Evolutionary conservation across 108 stramenopile genomes (phyloP), one percentile per base, ranked within the genome.

Genomic region (Nannochloropsis granulata): DNA sequence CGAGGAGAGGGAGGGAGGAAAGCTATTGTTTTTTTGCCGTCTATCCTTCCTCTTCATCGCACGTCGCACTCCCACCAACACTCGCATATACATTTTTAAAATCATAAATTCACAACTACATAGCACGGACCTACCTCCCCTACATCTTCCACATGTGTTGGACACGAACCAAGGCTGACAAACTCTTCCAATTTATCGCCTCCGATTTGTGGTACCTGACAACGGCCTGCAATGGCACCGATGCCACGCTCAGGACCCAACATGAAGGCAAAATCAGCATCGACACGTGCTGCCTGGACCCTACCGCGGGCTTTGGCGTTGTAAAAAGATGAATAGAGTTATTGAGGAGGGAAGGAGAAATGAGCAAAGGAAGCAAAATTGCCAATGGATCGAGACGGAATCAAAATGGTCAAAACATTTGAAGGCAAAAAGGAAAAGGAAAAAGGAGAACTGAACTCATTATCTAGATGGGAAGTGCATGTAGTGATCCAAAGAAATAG

Each of bases 131-230:
- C 25, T 12, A 25, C 7, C 10, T 25, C 24, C 84, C 83, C 44
- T 84, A 83, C 46, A 43, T 82, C 26, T 89, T 89, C 83, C 89
- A 89, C 86, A 89, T 89, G 89, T 87, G 90, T 83, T 95, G 94
- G 94, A 94, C 95, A 24, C 85, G 85, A 13, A 93, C 91, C 89
- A 94, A 94, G 83, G 90, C 86, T 34, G 92, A 95, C 83, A 95
- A 95, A 83, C 87, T 91, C 13, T 81, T 86, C 12, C 93, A 90
- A 84, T 90, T 94, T 16, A 81, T 92, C 79, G 92, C 94, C 86
- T 78, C 93, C 83, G 91, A 92, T 25, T 88, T 93, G 87, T 95
- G 94, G 94, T 93, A 93, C 84, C 42, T 93, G 56, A 71, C 56
- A 71, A n/a, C 56, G n/a, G 21, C 56, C 56, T 71, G 56, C n/a